phyloP scores from a whole-genome alignment of 257 asterid genomes.

The Craterostigma plantagineum region DNA sequence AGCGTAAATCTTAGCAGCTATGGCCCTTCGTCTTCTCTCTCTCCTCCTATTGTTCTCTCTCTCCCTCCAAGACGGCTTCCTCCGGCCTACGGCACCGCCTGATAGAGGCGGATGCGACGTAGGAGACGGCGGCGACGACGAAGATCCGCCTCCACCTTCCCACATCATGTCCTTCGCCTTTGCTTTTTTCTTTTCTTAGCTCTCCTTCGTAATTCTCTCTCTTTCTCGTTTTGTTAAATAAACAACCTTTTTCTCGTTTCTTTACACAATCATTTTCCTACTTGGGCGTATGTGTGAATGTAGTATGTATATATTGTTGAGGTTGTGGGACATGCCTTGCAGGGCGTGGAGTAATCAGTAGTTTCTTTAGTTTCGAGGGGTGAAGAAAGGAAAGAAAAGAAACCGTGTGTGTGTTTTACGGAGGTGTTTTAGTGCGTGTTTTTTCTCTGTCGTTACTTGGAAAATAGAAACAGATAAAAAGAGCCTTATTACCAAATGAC shows the following conservation, averaged over 20 bases:
- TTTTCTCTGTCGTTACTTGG: no score
- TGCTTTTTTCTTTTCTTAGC: conserved; percentile 3
- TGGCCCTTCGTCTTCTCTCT: conserved; percentile 83
- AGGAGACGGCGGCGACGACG: conserved; percentile 40
- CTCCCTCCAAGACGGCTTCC: conserved; percentile 93
- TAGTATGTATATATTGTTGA: no score
- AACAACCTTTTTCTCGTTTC: not conserved
- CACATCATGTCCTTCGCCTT: conserved; percentile 48
- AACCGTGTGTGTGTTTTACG: no score
- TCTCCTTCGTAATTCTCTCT: not conserved
- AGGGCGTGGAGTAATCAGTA: no score
- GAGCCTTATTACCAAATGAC: no score
- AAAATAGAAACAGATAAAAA: no score
- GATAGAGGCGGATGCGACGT: conserved; percentile 9
- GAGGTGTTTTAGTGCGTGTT: no score
- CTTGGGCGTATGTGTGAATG: no score
- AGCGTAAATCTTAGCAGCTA: conserved; percentile 79
- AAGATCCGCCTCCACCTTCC: conserved; percentile 42
- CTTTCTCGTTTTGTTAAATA: conserved; percentile 1
- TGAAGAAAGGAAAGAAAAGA: no score
- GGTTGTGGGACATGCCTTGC: no score
- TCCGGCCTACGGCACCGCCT: conserved; percentile 33
- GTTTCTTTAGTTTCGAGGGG: no score
- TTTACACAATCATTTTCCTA: no score
- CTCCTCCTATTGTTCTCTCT: conserved; percentile 91